Base-by-base conservation (phyloP, 2,329 filamentous ascomycete species). In the Graphilbum ipis-grandicollis region DNA sequence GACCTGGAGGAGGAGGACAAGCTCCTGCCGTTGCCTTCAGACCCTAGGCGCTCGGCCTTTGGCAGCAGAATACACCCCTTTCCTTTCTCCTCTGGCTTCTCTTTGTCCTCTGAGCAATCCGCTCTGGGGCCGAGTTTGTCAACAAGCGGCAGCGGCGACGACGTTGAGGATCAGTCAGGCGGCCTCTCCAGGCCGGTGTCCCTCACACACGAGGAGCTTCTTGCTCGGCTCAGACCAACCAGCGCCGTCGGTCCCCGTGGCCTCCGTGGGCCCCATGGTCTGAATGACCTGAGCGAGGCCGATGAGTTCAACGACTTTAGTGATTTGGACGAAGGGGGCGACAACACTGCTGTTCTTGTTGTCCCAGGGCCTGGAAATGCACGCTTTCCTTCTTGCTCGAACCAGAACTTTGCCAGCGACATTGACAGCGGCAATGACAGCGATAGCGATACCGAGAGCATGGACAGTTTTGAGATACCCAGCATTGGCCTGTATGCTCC, bases 391-490 rank as follows among this genome's bases (percentile, higher is more conserved):
- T 9, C 32, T 8, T 35, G n/a, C 28, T 34, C 21, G 21, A 5
- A 5, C 21, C 21, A 7, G 6, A 9, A 13, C 26, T 13, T 7
- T 28, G 23, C 26, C 34, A 5, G 14, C 29, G 13, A 33, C 26
- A 26, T 19, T 13, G 2, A 28, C 30, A 18, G 32, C 18, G 12
- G 15, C 26, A 5, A 8, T 18, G 18, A 38, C 29, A 33, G 25
- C 21, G 25, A 38, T 21, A 39, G 40, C 15, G 40, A 43, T 30
- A 41, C 34, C n/a, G 36, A 39, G 29, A 45, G 43, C 33, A 18
- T 41, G n/a, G 37, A 45, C 43, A 45, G 43, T 35, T 45, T 45
- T 33, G 43, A 42, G n/a, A 31, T 44, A 13, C 40, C 43, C 18
- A 40, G 30, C 17, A 41, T 41, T 25, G 35, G 40, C 33, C 38